A percentile compares a stretch with the other conserved stretches of the same genome.
phyloP scores from a whole-genome alignment of 306 rosid species.

The Clitoria ternatea region DNA sequence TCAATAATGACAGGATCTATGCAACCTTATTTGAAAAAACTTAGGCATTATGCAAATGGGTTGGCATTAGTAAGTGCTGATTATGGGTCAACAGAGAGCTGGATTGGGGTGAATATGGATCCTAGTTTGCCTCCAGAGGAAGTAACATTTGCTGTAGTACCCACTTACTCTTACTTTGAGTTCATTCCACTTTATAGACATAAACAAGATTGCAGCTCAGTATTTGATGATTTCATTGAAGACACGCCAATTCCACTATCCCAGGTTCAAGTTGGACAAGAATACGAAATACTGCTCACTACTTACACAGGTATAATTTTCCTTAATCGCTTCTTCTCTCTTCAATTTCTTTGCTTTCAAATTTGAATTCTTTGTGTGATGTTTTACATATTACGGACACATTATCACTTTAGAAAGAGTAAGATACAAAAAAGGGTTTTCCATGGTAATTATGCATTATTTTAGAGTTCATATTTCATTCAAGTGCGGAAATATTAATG shows the following conservation, averaged over 20 bases:
- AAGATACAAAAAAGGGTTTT: no score
- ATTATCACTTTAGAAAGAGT: no score
- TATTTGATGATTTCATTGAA: constrained; percentile 64
- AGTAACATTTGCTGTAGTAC: constrained; percentile 77
- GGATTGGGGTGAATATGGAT: constrained; percentile 93
- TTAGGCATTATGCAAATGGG: constrained; percentile 66
- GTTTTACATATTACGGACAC: no score
- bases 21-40: constrained; percentile 68
- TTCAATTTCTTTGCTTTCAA: not conserved
- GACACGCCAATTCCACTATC: constrained; percentile 74
- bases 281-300: constrained; percentile 82
- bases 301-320: constrained; percentile 74
- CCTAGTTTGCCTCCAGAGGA: constrained; percentile 65
- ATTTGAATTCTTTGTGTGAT: no score
- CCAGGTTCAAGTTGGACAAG: constrained; percentile 67
- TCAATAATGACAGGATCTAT: constrained; percentile 94
- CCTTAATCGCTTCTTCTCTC: not conserved
- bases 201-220: constrained; percentile 23
- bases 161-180: constrained; percentile 88
- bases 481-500: no score
- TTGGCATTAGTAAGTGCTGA: constrained; percentile 79
- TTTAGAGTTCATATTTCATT: no score
- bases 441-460: no score
- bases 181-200: constrained; percentile 70
- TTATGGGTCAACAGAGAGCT: constrained; percentile 97